Base-by-base conservation (phyloP, 768 basidiomycete genomes). In the Lactifluus volemus region DNA sequence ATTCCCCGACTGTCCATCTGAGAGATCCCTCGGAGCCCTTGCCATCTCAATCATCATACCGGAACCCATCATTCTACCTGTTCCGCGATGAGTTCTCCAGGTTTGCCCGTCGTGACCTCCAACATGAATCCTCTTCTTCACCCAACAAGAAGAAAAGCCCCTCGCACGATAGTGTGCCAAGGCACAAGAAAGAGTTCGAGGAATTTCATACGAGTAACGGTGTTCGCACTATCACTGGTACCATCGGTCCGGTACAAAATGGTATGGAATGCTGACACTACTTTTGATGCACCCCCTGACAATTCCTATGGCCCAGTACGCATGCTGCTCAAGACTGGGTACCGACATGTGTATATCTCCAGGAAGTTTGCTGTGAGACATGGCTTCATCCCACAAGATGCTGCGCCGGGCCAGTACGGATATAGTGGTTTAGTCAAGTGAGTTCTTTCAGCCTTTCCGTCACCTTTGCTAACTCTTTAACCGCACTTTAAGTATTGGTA, bases 321-420 rank as follows among this genome's bases (percentile, higher is more conserved):
- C 19, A 99, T 98, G 95, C 81, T 98, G 42, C 78, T 99, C 61
- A 96, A 92, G 73, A 81, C 83, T 17, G 95, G 97, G 17, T 88
- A 98, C 72, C 80, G 92, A 14, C 86, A 95, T 68, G 95, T 98
- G 53, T 99, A 99, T 74, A 88, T 99, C 60, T 97, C 94, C 12
- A 83, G 97, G 58, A 87, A 88, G 69, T 99, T 98, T 69, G 97
- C 97, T 2, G 76, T 85, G 63, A 81, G 84, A 65, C 84, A 97
- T 70, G 88, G 86, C 1, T 92, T 99, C 71, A 89, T 98, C 58
- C 91, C 92, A 2, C 75, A 78, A 21, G 92, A 94, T 65, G 89
- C 93, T 59, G 83, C 84, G 1, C 93, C 92, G 7, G 97, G 97
- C 6, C 81, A 86, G 62, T 93, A 95, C 67, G 96, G 97, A n/a